Base-by-base conservation (phyloP, 805 yeast species). In the Wickerhamiella australiensis region DNA sequence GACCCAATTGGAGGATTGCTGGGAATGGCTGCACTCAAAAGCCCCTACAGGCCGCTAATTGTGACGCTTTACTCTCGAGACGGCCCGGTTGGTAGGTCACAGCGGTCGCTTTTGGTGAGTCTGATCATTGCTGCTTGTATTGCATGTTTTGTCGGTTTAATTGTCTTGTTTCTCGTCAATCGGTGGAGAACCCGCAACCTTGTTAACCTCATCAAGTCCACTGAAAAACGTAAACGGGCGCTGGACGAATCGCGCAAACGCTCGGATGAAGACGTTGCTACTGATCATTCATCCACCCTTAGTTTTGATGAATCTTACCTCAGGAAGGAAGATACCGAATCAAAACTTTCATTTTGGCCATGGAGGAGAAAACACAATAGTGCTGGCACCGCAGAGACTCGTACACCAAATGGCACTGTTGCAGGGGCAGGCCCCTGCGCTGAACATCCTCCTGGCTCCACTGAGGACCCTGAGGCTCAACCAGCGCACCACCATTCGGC, bases 171-270 rank as follows among this genome's bases (percentile, higher is more conserved):
- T 25, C 31, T 53, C 12, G 52, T 57, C 43, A 55, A 54, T 26
- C 45, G 58, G 23, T 57, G 53, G 45, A 56, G 60, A 2, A 57
- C 59, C 3, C 54, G 59, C 7, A 59, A 58, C 22, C 56, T 58
- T 8, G 44, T 57, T 25, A 43, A 56, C 11, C 52, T 58, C 25
- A 58, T 57, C 17, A 56, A 54, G 54, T 57, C 60, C 12, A 58
- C 61, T 0, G 56, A 54, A 5, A 54, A 57, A 40, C 57, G 56
- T 45, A 53, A 52, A 38, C 57, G 56, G 1, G 45, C 55, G 15
- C 49, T 46, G 23, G 49, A 46, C 23, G 49, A 37, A 13, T 31
- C 38, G 17, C 25, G 45, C 38, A 47, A 27, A 29, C 53, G 26
- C n/a, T 4, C 21, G 3, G 42, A 22, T 6, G 26, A 37, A 3